Evolutionary conservation across 306 rosid genomes (phyloP), one percentile per base, ranked within the genome.

Genomic region (Arachis stenosperma): DNA sequence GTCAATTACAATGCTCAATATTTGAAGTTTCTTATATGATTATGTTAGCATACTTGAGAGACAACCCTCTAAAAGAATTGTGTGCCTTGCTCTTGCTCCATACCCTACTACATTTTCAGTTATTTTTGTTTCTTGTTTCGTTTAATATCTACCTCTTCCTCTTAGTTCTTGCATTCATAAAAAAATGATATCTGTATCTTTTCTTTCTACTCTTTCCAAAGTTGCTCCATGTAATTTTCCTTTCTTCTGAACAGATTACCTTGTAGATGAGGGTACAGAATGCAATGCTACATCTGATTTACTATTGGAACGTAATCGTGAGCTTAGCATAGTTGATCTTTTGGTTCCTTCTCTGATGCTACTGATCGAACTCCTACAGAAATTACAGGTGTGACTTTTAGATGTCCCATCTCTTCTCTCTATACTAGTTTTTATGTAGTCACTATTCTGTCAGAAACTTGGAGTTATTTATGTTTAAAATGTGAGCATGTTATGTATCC

Each of bases 211-310:
- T 42, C 36, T 48, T 9, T 73, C 61, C 17, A 44, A 67, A 71
- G 37, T 70, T 64, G 50, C 14, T 36, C 29, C 41, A 67, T 62
- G 79, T 47, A 75, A n/a, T 54, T 75, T 65, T 71, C 55, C 54
- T 57, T 70, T 79, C 69, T 71, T 77, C 81, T 72, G 75, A 76
- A 82, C 88, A 94, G 99, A 91, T 84, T 91, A 94, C 82, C 99
- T 94, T 47, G 99, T 94, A 56, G 99, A 94, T n/a, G 99, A 94
- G 87, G 96, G 97, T 67, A 87, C 97, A 15, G 98, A 94, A 69
- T 88, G 96, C 90, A 94, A 91, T 81, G 75, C 91, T 75, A 88
- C 99, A 7, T 91, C 97, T 78, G 99, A 94, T 82, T 83, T 94
- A 71, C 88, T 91, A 8, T 58, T 84, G 82, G 99, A 94, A 79